Percentiles rank a stretch among this genome's conserved stretches.
Conservation (phyloP, 768 basidiomycete species). For the Lactifluus piperatus region DNA sequence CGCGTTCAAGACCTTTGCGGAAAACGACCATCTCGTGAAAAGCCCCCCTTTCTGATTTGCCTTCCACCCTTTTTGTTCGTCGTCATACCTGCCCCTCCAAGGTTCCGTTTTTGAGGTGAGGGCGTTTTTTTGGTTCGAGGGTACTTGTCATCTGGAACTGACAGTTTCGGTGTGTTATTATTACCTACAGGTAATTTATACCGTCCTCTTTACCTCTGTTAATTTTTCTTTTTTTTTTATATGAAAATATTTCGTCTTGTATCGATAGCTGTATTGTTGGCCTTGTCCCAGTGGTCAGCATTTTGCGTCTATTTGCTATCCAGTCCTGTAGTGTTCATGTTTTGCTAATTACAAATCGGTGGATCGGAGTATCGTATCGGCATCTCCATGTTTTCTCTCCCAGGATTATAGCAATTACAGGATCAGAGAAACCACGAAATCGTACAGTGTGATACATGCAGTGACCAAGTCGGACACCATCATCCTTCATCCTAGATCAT, state of each 20-base stretch:
- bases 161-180: background rate
- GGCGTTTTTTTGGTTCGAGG: background rate
- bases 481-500: conserved; percentile 2
- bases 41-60: background rate
- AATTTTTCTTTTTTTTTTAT: background rate
- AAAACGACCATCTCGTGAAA: conserved; percentile 6
- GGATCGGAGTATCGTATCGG: background rate
- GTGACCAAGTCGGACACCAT: too few species aligned
- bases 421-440: background rate
- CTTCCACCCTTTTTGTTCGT: too few species aligned
- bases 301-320: background rate
- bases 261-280: conserved; percentile 5
- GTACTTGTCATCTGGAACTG: background rate
- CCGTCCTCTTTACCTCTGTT: background rate
- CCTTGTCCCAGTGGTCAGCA: background rate
- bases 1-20: conserved; percentile 18
- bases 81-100: background rate
- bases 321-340: background rate
- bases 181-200: conserved; percentile 17
- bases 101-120: conserved; percentile 3
- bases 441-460: conserved; percentile 2
- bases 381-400: background rate
- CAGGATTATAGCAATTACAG: conserved; percentile 7
- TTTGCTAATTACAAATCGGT: background rate
- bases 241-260: too few species aligned